A percentile compares a stretch with the other conserved stretches of the same genome.
These are phyloP conservation scores for Nitzschia inconspicua DNA, from an alignment of 108 stramenopile genomes.

Conservation along the genomic window DNA sequence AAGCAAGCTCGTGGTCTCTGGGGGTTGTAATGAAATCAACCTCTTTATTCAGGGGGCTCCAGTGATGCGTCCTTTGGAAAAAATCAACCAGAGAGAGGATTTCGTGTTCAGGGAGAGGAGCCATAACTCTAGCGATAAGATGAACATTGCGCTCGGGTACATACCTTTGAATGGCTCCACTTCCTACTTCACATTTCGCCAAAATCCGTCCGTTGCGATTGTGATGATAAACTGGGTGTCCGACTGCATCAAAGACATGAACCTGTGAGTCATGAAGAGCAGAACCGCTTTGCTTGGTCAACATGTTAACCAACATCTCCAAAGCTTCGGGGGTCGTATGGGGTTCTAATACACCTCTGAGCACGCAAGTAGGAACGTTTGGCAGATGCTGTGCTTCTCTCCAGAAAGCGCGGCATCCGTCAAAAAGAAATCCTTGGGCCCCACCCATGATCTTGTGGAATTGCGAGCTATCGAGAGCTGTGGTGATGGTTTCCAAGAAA, in stretches of 20 bases:
- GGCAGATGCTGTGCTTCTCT: constrained; percentile 80
- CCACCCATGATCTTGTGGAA: constrained; percentile 88
- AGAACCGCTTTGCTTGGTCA: constrained; percentile 86
- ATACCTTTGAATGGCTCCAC: constrained; percentile 37
- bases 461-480: constrained; percentile 64
- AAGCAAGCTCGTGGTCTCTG: constrained; percentile 56
- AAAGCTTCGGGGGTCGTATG: constrained; percentile 87
- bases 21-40: constrained; percentile 75
- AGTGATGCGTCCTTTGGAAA: constrained; percentile 68
- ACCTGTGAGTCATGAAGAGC: constrained; percentile 84
- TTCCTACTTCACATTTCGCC: constrained; percentile 64
- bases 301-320: constrained; percentile 73
- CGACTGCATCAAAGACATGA: constrained; percentile 86
- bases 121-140: neutral
- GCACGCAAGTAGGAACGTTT: constrained; percentile 77
- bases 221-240: constrained; percentile 73
- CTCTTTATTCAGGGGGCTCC: constrained; percentile 83
- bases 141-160: neutral
- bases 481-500: constrained; percentile 60
- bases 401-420: constrained; percentile 80
- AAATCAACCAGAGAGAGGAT: neutral
- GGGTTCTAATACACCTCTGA: constrained; percentile 78
- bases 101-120: neutral
- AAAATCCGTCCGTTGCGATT: constrained; percentile 78
- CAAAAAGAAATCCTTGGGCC: constrained; percentile 65